A percentile compares a stretch with the other conserved stretches of the same genome.
These are phyloP conservation scores for Lumnitzera racemosa DNA, from an alignment of 345 rosid genomes.

Conservation along the genomic window DNA sequence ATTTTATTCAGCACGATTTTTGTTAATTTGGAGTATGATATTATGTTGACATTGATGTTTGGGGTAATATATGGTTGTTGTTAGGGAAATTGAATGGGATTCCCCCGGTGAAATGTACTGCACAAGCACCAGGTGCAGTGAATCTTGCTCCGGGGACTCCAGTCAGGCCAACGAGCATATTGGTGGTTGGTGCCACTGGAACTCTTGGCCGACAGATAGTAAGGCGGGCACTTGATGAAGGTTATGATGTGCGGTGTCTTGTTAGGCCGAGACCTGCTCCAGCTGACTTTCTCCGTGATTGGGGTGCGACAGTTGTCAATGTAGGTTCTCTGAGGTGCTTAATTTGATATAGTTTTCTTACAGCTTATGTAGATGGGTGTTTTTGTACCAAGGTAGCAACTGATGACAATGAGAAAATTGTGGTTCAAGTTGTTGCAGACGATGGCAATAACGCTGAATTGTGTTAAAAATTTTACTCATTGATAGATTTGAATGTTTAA, in stretches of 20 bases:
- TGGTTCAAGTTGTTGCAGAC: too few relatives aligned
- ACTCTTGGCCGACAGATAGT: constrained; percentile 90
- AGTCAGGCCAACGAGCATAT: constrained; percentile 61
- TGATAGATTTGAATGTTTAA: too few relatives aligned
- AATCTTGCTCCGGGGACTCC: constrained; percentile 84
- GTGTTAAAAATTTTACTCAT: too few relatives aligned
- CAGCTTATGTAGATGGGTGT: too few relatives aligned
- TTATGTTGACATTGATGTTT: not conserved
- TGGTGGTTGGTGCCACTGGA: constrained; percentile 88
- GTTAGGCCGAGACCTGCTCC: constrained; percentile 92
- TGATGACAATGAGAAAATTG: too few relatives aligned
- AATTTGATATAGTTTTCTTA: too few relatives aligned
- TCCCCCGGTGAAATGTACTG: constrained; percentile 22
- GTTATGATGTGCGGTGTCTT: constrained; percentile 85
- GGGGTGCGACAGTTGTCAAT: constrained; percentile 96
- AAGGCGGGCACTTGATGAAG: constrained; percentile 86
- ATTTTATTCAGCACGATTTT: not conserved
- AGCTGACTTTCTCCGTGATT: constrained; percentile 90
- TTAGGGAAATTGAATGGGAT: constrained; percentile 19
- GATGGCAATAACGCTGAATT: too few relatives aligned
- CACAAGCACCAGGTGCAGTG: constrained; percentile 24
- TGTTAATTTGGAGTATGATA: not conserved
- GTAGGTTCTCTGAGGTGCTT: constrained; percentile 22
- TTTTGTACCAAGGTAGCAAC: too few relatives aligned
- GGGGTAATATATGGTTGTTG: not conserved